Percentiles rank a stretch among this genome's conserved stretches.
phyloP scores from a whole-genome alignment of 164 flowering plant species.

The Hamamelis virginiana region DNA sequence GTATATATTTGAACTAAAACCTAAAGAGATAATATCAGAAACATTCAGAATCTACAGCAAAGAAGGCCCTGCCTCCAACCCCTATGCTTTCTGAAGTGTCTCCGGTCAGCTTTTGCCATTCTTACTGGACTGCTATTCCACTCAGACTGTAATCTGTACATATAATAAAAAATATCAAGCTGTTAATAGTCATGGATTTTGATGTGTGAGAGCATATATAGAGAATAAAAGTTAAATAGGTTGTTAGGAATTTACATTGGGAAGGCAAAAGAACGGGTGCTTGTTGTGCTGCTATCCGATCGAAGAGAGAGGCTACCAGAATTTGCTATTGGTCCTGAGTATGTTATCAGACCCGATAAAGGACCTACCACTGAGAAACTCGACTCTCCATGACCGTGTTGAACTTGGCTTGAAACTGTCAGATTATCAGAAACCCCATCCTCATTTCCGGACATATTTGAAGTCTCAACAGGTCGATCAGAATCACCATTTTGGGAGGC shows the following conservation, averaged over 20 bases:
- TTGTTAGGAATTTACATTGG: conserved; percentile 43
- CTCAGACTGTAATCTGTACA: conserved; percentile 55
- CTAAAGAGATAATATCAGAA: conserved; percentile 13
- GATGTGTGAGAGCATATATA: background rate
- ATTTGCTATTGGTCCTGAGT: conserved; percentile 56
- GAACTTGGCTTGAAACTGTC: conserved; percentile 31
- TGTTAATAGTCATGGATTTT: background rate
- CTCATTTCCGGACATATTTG: conserved; percentile 19
- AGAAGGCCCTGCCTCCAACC: conserved; percentile 66
- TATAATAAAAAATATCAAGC: background rate
- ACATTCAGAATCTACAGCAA: conserved; percentile 84
- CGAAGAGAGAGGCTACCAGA: conserved; percentile 69
- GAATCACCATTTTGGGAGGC: conserved; percentile 13
- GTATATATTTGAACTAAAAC: conserved; percentile 8
- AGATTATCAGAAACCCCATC: conserved; percentile 21
- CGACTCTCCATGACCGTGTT: conserved; percentile 44
- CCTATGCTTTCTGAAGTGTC: conserved; percentile 42
- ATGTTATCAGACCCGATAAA: conserved; percentile 40
- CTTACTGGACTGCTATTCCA: conserved; percentile 91
- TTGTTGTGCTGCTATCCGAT: conserved; percentile 76
- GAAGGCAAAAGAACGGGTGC: conserved; percentile 76
- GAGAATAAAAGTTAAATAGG: background rate
- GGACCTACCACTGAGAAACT: conserved; percentile 49
- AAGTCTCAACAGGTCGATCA: conserved; percentile 21
- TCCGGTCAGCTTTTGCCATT: conserved; percentile 78